Conservation (phyloP, 2,329 filamentous ascomycete species). For the Periglandula ipomoeae region DNA sequence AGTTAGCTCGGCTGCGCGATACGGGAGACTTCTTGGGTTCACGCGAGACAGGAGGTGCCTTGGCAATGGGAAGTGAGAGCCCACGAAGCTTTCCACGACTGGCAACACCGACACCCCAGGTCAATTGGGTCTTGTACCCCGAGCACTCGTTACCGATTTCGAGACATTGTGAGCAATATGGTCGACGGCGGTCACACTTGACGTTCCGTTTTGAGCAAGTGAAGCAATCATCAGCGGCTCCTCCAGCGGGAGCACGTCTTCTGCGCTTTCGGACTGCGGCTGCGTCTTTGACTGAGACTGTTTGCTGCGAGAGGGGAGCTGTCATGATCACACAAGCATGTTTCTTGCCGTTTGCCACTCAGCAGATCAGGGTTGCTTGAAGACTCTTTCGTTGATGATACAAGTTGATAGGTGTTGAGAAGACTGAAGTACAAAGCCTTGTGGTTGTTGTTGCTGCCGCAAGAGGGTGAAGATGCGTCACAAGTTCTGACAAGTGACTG, state of each 20-base stretch:
- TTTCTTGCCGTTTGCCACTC: not conserved
- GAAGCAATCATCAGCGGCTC: conserved; percentile 92
- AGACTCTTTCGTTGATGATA: not conserved
- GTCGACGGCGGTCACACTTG: conserved; percentile 83
- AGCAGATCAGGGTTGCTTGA: not conserved
- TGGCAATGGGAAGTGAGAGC: conserved; percentile 64
- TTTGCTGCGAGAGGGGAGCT: conserved; percentile 35
- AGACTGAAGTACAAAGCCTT: not conserved
- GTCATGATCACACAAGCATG: conserved; percentile 31
- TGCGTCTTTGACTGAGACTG: conserved; percentile 37
- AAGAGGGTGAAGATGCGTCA: not conserved
- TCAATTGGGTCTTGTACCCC: conserved; percentile 93
- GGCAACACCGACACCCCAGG: conserved; percentile 92
- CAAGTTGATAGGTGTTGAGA: not conserved
- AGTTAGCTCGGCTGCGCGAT: conserved; percentile 36
- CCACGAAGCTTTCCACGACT: conserved; percentile 91
- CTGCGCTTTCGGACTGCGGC: conserved; percentile 59
- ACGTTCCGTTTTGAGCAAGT: conserved; percentile 75
- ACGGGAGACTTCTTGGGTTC: conserved; percentile 38
- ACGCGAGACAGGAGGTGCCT: conserved; percentile 45
- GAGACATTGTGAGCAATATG: conserved; percentile 91
- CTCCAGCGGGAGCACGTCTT: conserved; percentile 79
- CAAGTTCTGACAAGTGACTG: not conserved
- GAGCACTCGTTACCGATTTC: conserved; percentile 88
- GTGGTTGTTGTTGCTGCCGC: no score